Evolutionary conservation across 2,329 filamentous ascomycete species (phyloP), one percentile per base, ranked within the genome.

Genomic region (Pseudogymnoascus sp.): DNA sequence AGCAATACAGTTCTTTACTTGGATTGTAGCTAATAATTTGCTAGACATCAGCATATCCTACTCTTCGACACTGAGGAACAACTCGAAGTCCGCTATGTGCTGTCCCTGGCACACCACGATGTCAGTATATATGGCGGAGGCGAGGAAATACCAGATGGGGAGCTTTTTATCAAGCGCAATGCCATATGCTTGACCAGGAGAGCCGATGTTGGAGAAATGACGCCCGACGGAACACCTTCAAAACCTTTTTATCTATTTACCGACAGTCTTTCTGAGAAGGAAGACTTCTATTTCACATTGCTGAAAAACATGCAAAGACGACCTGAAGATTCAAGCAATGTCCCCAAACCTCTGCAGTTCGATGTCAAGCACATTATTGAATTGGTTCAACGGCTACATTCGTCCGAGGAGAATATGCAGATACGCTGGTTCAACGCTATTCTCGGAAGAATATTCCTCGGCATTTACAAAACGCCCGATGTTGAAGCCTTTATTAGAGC

Each of bases 241-340:
- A 93, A 90, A 69, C 92, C 95, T 0, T 97, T 97, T 77, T 97
- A 87, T 72, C 80, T 99, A 4, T 99, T 97, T 75, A 96, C 91
- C 0, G 92, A 97, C 68, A 96, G 96, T 71, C 91, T 91, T 73
- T 96, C 93, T 0, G 91, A 95, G 57, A 99, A 99, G 75, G 95
- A 99, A 75, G 95, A 99, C 73, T 97, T 99, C 76, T 99, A 99
- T 75, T 93, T 96, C 75, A 90, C 93, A 11, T 80, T 99, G 69
- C 80, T 99, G 40, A 86, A 87, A 70, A 96, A 93, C 67, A 90
- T 96, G 73, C 87, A 92, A 68, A 86, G 88, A 69, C 83, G 83
- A 14, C 80, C 85, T 64, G 80, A 81, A 40, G 77, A 79, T 2
- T 79, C 79, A 21, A 79, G 81, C 63, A 79, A 80, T 18, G 83